Base-by-base conservation (phyloP, 2,329 filamentous ascomycete species). In the Sclerotinia sclerotiorum region DNA sequence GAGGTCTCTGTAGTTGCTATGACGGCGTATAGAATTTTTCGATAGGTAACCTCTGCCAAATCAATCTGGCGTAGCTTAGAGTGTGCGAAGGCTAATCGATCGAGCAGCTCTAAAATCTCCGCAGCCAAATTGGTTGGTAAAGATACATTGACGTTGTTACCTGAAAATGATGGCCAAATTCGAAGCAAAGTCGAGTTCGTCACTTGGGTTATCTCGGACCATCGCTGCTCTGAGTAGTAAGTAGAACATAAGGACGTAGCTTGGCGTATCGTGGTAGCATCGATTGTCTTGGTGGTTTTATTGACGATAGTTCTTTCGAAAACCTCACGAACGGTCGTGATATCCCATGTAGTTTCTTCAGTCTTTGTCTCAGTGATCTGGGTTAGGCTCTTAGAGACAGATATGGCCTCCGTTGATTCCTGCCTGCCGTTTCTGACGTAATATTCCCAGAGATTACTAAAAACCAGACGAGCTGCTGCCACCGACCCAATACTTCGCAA, bases 151-250 rank as follows among this genome's bases (percentile, higher is more conserved):
- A 72, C 27, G 24, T 72, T 68, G 24, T 65, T 58, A 54, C 68
- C 69, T 15, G 64, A 66, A 35, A 69, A 71, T 13, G 62, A 57
- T 19, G 70, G 63, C 72, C 71, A 73, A 4, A 73, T 19, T n/a
- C 69, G 63, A 55, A 35, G 69, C 11, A 73, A 39, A 27, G 65
- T 71, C 1, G 66, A 61, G 24, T 57, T 69, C 7, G 58, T 66
- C 29, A 72, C 61, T 21, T 69, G 62, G 21, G 70, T 64, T 8
- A 70, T 69, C 60, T 73, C 70, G 3, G 62, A 56, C 72, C 72
- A 73, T 42, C 62, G 61, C 19, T 72, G 66, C 57, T 71, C 69
- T 4, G 55, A 51, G 56, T 70, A 72, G 35, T 73, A 73, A 17
- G 69, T 66, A 21, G 69, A 63, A 48, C 69, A 51, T 44, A 73